Conservation (phyloP, 2,329 filamentous ascomycete genomes). For the Chrysoporthe puriensis region DNA sequence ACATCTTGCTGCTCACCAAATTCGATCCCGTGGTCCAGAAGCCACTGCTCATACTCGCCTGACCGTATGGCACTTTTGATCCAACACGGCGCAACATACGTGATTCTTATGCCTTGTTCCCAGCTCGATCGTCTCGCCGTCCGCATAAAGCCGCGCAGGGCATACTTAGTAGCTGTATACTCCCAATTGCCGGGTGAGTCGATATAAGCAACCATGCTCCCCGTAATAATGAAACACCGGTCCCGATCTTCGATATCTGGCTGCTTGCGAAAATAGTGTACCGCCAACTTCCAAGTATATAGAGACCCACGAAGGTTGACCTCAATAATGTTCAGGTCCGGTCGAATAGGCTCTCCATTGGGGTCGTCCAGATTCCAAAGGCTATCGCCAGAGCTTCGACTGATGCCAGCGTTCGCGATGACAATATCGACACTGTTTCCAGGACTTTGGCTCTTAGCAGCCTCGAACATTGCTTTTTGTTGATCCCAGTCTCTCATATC, state of each 20-base stretch:
- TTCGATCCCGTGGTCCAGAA: conserved; percentile 44
- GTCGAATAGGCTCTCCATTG: conserved; percentile 39
- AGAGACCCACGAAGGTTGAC: conserved; percentile 46
- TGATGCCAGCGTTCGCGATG: conserved; percentile 52
- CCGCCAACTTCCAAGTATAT: conserved; percentile 51
- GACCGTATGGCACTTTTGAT: conserved; percentile 42
- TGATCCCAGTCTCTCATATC: conserved; percentile 49
- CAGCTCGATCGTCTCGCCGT: conserved; percentile 42
- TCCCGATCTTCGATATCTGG: conserved; percentile 44
- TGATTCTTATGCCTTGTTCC: conserved; percentile 50
- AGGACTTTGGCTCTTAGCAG: conserved; percentile 42
- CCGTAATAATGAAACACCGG: conserved; percentile 53
- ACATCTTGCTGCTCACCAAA: conserved; percentile 43
- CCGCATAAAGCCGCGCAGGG: conserved; percentile 47
- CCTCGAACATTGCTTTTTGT: conserved; percentile 46
- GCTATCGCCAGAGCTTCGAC: conserved; percentile 41
- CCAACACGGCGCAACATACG: conserved; percentile 50
- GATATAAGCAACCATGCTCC: conserved; percentile 51
- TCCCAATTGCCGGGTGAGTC: conserved; percentile 41
- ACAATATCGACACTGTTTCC: conserved; percentile 48
- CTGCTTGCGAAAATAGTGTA: conserved; percentile 50
- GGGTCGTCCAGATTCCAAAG: conserved; percentile 39
- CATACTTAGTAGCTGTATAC: conserved; percentile 50
- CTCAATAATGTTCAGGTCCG: conserved; percentile 45
- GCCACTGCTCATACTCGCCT: conserved; percentile 46